Evolutionary conservation across 257 asterid genomes (phyloP).

Genomic region (Henckelia pumila): DNA sequence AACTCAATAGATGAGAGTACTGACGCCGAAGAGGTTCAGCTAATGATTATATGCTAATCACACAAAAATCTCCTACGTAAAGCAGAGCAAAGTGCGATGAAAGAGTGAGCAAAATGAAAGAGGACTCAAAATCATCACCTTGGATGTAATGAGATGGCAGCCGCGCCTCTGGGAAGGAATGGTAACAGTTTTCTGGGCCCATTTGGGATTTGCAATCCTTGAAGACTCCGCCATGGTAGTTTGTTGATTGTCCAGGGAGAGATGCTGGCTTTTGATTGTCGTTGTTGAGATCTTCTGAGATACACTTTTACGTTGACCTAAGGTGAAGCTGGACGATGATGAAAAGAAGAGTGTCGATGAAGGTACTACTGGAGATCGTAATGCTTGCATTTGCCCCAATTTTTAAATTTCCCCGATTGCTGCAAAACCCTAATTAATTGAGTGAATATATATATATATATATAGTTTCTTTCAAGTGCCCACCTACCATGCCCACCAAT

Average conservation of each 20-base stretch:
- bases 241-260: constrained; percentile 27
- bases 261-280: constrained; percentile 20
- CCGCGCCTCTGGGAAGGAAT: constrained; percentile 82
- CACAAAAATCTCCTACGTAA: neutral
- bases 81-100: neutral
- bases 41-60: neutral
- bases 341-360: neutral
- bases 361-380: neutral
- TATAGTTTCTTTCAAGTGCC: too few relatives aligned
- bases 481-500: too few relatives aligned
- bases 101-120: neutral
- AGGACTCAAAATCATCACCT: constrained; percentile 34
- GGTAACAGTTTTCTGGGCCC: constrained; percentile 87
- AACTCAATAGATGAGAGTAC: neutral
- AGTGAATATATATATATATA: too few relatives aligned
- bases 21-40: neutral
- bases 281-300: neutral
- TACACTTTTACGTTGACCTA: neutral
- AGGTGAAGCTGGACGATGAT: neutral
- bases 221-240: constrained; percentile 39
- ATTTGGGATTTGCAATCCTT: constrained; percentile 51
- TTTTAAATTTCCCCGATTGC: neutral
- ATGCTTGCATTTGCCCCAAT: neutral
- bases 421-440: neutral
- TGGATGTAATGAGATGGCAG: constrained; percentile 82